Conservation (phyloP, 108 stramenopile species). For the Nitzschia sp. region DNA sequence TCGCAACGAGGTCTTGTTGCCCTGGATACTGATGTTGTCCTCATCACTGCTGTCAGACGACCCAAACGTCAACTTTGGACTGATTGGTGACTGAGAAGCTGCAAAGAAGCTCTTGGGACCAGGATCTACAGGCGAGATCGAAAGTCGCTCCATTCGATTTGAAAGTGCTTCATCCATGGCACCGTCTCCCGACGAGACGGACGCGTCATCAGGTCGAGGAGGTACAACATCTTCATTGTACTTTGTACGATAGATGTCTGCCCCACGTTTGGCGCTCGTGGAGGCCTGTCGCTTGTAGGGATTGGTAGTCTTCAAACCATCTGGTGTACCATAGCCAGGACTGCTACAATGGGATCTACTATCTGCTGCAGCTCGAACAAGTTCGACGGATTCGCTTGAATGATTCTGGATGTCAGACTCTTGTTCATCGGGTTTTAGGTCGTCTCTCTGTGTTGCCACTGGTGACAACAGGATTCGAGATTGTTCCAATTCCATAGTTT, state of each 20-base stretch:
- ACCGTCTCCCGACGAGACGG: neutral
- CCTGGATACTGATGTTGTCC: neutral
- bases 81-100: conserved; percentile 38
- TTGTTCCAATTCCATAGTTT: neutral
- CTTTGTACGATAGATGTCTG: conserved; percentile 20
- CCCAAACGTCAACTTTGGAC: conserved; percentile 26
- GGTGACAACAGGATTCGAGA: too few relatives aligned
- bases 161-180: neutral
- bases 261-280: conserved; percentile 40
- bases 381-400: conserved; percentile 25
- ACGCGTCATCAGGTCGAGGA: neutral
- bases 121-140: conserved; percentile 5
- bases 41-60: conserved; percentile 6
- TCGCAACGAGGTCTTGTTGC: too few relatives aligned
- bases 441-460: neutral
- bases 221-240: conserved; percentile 1
- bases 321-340: conserved; percentile 15
- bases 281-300: conserved; percentile 28
- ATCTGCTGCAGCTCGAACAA: conserved; percentile 9
- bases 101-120: conserved; percentile 21
- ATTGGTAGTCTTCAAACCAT: neutral
- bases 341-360: neutral
- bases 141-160: conserved; percentile 16
- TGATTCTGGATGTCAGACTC: neutral
- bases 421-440: neutral